Evolutionary conservation across 768 basidiomycete genomes (phyloP).

Genomic region (Mycena pura): DNA sequence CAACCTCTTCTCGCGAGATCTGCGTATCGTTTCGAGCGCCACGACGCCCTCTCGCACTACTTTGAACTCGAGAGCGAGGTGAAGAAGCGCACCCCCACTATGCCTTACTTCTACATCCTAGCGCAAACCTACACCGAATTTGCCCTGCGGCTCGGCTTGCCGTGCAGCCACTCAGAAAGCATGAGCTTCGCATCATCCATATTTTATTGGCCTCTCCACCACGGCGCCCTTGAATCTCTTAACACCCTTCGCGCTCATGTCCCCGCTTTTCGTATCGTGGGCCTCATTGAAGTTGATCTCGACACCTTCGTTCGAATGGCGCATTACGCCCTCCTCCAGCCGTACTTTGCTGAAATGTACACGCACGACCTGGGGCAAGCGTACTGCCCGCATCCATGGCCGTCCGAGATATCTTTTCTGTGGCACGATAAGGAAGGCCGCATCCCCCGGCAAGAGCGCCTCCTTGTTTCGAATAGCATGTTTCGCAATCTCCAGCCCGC

Average conservation of each 20-base stretch:
- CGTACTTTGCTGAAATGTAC: neutral
- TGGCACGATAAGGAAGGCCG: neutral
- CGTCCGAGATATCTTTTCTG: neutral
- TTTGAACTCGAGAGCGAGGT: conserved; percentile 3
- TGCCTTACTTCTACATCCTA: neutral
- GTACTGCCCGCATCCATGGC: neutral
- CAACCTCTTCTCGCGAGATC: neutral
- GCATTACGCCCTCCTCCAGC: neutral
- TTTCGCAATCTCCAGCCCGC: conserved; percentile 2
- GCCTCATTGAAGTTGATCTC: neutral
- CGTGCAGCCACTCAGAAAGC: neutral
- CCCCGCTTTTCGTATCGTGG: neutral
- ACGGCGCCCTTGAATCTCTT: neutral
- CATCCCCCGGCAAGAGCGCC: neutral
- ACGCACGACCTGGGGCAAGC: neutral
- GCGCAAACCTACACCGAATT: neutral
- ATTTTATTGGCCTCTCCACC: neutral
- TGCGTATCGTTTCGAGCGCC: neutral
- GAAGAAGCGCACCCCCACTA: neutral
- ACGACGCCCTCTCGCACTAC: conserved; percentile 7
- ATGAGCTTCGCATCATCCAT: neutral
- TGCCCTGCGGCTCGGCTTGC: neutral
- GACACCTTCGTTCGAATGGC: neutral
- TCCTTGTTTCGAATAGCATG: neutral
- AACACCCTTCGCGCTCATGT: neutral